phyloP scores from a whole-genome alignment of 768 basidiomycete species.

The Boletus pseudopeckii region DNA sequence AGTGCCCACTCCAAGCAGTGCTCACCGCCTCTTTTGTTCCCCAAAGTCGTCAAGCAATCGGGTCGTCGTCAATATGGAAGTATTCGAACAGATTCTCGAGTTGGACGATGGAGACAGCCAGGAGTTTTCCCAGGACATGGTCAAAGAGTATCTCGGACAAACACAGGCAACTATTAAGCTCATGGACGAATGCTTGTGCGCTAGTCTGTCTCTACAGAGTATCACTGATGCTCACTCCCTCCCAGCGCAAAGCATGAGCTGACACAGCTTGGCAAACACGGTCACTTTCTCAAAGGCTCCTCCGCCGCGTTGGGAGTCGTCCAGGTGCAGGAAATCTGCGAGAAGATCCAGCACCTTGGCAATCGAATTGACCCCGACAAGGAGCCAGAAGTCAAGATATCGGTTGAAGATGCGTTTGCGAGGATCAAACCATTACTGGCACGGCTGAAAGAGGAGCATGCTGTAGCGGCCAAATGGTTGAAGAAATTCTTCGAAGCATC shows the following conservation, averaged over 20 bases:
- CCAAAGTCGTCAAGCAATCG: slow-evolving; percentile 12
- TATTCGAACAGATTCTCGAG: slow-evolving; percentile 84
- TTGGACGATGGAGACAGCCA: slow-evolving; percentile 80
- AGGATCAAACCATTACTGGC: slow-evolving; percentile 55
- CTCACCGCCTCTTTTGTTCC: slow-evolving; percentile 6
- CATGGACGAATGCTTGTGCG: slow-evolving; percentile 82
- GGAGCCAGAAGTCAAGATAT: slow-evolving; percentile 41
- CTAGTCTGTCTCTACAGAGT: slow-evolving; percentile 21
- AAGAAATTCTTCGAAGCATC: slow-evolving; percentile 33
- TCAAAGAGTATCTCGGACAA: slow-evolving; percentile 76
- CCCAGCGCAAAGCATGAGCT: slow-evolving; percentile 59
- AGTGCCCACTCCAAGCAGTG: not conserved
- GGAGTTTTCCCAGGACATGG: slow-evolving; percentile 80
- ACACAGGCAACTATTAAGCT: slow-evolving; percentile 68
- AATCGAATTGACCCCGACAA: slow-evolving; percentile 53
- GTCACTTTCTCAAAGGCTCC: slow-evolving; percentile 97
- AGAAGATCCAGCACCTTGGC: slow-evolving; percentile 88
- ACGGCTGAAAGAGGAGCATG: slow-evolving; percentile 65
- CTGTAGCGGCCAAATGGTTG: slow-evolving; percentile 65
- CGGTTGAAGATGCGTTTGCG: slow-evolving; percentile 49
- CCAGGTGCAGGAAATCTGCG: slow-evolving; percentile 81
- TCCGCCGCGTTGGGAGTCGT: slow-evolving; percentile 88
- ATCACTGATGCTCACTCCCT: slow-evolving; percentile 11
- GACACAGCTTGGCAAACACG: slow-evolving; percentile 61
- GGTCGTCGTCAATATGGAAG: slow-evolving; percentile 71